phyloP scores from a whole-genome alignment of 306 rosid species.

The Carpinus viminea region DNA sequence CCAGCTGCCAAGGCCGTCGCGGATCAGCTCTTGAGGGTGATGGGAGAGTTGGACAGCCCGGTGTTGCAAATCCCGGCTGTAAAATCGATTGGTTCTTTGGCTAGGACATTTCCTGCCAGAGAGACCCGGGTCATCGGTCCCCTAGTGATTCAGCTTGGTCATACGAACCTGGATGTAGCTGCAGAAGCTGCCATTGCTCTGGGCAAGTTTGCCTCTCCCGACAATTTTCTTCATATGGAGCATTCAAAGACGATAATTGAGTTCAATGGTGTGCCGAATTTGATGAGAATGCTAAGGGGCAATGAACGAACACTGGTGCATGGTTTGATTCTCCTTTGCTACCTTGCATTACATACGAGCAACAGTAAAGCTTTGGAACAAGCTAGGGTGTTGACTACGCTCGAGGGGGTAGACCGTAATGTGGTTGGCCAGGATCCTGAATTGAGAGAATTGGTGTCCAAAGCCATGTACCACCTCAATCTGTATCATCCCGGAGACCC shows the following conservation, averaged over 20 bases:
- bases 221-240: slow-evolving; percentile 60
- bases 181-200: slow-evolving; percentile 71
- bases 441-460: slow-evolving; percentile 57
- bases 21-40: slow-evolving; percentile 69
- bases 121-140: slow-evolving; percentile 73
- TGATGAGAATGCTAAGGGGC: slow-evolving; percentile 62
- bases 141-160: slow-evolving; percentile 55
- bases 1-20: slow-evolving; percentile 80
- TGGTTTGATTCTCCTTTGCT: slow-evolving; percentile 72
- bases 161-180: slow-evolving; percentile 46
- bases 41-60: slow-evolving; percentile 55
- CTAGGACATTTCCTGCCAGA: slow-evolving; percentile 86
- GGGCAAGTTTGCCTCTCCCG: slow-evolving; percentile 61
- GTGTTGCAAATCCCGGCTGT: slow-evolving; percentile 53
- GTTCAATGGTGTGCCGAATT: slow-evolving; percentile 50
- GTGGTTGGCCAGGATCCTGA: slow-evolving; percentile 44
- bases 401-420: slow-evolving; percentile 69
- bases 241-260: slow-evolving; percentile 77
- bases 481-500: slow-evolving; percentile 71
- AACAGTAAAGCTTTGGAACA: slow-evolving; percentile 65
- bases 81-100: slow-evolving; percentile 73
- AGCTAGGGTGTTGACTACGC: slow-evolving; percentile 59
- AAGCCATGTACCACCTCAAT: slow-evolving; percentile 64
- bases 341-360: slow-evolving; percentile 73
- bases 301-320: slow-evolving; percentile 46